These are phyloP conservation scores for Allomyces arbusculus DNA, from an alignment of 192 early-diverging fungal genomes.

Conservation along the genomic window DNA sequence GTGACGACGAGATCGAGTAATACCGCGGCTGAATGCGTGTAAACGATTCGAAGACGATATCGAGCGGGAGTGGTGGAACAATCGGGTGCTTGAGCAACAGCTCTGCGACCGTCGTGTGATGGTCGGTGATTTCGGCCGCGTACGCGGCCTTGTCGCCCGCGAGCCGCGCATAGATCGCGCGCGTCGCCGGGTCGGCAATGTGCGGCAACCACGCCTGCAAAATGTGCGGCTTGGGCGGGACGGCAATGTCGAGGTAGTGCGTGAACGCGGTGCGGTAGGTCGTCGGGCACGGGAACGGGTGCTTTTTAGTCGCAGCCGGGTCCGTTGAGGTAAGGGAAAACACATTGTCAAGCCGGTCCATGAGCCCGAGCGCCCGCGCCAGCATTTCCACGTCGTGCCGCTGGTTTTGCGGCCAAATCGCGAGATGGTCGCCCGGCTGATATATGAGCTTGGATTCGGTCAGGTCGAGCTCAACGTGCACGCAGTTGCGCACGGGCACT, in stretches of 20 bases:
- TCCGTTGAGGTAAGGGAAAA: slow-evolving; percentile 54
- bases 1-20: slow-evolving; percentile 92
- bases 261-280: slow-evolving; percentile 69
- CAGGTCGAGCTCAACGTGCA: slow-evolving; percentile 89
- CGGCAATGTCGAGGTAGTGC: slow-evolving; percentile 75
- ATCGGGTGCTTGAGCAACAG: slow-evolving; percentile 44
- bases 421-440: slow-evolving; percentile 86
- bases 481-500: slow-evolving; percentile 43
- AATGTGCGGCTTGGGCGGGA: slow-evolving; percentile 41
- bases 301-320: slow-evolving; percentile 47
- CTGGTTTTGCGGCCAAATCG: slow-evolving; percentile 76
- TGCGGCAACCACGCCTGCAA: slow-evolving; percentile 33
- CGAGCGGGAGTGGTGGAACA: slow-evolving; percentile 43
- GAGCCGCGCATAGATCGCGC: slow-evolving; percentile 24
- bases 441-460: slow-evolving; percentile 63
- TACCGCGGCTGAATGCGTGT: slow-evolving; percentile 70
- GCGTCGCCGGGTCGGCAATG: slow-evolving; percentile 9
- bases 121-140: slow-evolving; percentile 29
- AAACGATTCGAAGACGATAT: slow-evolving; percentile 59
- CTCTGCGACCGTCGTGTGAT: slow-evolving; percentile 52
- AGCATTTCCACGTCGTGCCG: slow-evolving; percentile 48
- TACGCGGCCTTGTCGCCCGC: slow-evolving; percentile 53
- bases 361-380: slow-evolving; percentile 36
- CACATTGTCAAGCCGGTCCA: slow-evolving; percentile 43
- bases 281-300: slow-evolving; percentile 73